phyloP scores from a whole-genome alignment of 2,329 filamentous ascomycete genomes.

The Onygenales sp. region DNA sequence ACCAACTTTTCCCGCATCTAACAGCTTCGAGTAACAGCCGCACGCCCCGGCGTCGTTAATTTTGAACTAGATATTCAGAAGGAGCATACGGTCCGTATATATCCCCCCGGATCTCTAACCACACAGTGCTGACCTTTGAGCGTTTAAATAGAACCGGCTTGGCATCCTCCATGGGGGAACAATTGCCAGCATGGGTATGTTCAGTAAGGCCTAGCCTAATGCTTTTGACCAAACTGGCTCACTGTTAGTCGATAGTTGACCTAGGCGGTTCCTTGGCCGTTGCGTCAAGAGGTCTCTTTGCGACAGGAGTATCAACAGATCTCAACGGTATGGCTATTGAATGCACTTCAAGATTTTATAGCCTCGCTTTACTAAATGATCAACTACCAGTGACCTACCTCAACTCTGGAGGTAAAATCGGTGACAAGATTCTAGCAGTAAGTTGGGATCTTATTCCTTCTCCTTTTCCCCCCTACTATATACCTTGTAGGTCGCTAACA shows the following conservation, averaged over 20 bases:
- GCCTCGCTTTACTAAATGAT: background rate
- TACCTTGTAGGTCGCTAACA: background rate
- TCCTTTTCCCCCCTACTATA: background rate
- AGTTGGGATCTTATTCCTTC: conserved; percentile 11
- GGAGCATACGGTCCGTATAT: conserved; percentile 49
- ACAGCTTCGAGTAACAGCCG: conserved; percentile 53
- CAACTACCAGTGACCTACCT: conserved; percentile 50
- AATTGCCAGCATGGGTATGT: conserved; percentile 50
- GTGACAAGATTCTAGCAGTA: conserved; percentile 48
- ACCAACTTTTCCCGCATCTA: background rate
- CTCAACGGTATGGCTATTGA: conserved; percentile 40
- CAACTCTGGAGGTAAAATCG: conserved; percentile 53
- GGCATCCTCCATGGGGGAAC: conserved; percentile 59
- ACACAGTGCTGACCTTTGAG: background rate
- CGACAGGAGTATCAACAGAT: conserved; percentile 59
- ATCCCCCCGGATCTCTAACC: background rate
- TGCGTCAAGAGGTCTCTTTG: conserved; percentile 54
- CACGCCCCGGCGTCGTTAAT: conserved; percentile 51
- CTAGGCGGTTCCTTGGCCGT: conserved; percentile 58
- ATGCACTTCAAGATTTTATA: background rate
- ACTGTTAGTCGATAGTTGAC: conserved; percentile 40
- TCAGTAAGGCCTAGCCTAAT: background rate
- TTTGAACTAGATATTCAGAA: conserved; percentile 58
- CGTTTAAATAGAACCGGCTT: conserved; percentile 47
- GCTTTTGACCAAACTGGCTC: background rate